Base-by-base conservation (phyloP, 495 filamentous ascomycete species). In the Neurospora sp. region DNA sequence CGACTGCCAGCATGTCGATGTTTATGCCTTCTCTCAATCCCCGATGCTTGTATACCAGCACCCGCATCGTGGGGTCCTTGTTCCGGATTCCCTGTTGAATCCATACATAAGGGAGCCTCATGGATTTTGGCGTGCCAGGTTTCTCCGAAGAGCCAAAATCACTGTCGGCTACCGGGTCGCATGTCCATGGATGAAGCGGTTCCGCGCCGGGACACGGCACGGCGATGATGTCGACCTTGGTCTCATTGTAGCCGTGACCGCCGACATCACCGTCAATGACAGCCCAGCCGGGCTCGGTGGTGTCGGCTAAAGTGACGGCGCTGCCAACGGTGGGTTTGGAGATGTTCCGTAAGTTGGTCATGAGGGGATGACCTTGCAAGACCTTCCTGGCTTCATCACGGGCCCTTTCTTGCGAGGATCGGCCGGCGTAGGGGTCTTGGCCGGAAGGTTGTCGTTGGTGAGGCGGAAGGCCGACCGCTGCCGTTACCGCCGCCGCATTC, bases 31-130 rank as follows among this genome's bases (percentile, higher is more conserved):
- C 85, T 3, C 73, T 73, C 5, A 87, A 65, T 31, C 82, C 77
- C 5, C 88, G 87, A 74, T 90, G 87, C 72, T 83, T 84, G 72
- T 88, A 87, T 16, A 90, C 75, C 75, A 89, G 75, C 16, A 90
- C 84, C 8, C 88, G 82, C 7, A 87, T 87, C 39, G 74, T 80
- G 73, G 69, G 82, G 61, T 81, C 77, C 38, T 77, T 75, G 38
- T 73, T 76, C 1, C 83, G 81, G 22, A 86, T 78, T 10, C 82
- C 81, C 47, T 82, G 80, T 8, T 77, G 78, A 16, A 85, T 78
- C 84, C 84, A 86, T 0, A 81, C 69, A 71, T 69, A 59, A 75
- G 81, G 20, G 40, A 75, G 27, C 8, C 53, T 61, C 27, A 31
- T 35, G 53, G 53, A 70, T 27, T 69, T 69, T 22, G 40, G 68